phyloP scores from a whole-genome alignment of 768 basidiomycete species.

The Gymnopilus junonius region DNA sequence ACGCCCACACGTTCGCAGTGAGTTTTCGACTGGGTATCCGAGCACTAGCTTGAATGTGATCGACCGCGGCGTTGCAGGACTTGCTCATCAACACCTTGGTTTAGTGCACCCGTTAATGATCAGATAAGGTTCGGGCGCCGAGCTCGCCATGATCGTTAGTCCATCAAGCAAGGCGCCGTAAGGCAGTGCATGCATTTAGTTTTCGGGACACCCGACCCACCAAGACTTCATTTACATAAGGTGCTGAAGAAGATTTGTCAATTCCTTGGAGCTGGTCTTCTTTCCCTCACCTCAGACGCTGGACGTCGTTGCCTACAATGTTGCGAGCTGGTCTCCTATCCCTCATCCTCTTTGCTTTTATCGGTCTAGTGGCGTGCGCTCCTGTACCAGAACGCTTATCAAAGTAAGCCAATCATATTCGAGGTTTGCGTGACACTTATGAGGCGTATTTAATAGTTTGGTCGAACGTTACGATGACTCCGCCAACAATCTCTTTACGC shows the following conservation, averaged over 20 bases:
- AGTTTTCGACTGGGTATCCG: no score
- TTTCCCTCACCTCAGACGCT: neutral
- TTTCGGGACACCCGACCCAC: neutral
- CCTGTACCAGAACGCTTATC: neutral
- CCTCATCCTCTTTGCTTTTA: neutral
- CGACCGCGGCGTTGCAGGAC: no score
- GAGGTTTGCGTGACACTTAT: neutral
- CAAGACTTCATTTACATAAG: neutral
- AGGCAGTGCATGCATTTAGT: neutral
- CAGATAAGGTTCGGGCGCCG: neutral
- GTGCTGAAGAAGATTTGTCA: neutral
- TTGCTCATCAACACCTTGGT: neutral
- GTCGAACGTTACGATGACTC: neutral
- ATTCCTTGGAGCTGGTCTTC: slow-evolving; percentile 1
- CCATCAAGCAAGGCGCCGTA: neutral
- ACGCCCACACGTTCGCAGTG: no score
- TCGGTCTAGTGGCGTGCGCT: neutral
- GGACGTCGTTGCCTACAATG: slow-evolving; percentile 1
- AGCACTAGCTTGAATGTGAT: no score
- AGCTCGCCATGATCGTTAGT: no score
- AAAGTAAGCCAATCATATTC: neutral
- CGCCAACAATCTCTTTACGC: neutral
- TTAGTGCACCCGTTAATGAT: neutral
- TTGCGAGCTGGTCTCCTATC: slow-evolving; percentile 1
- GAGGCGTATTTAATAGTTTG: neutral